phyloP scores from a whole-genome alignment of 78 protist genomes.

The Pigoraptor vietnamica region DNA sequence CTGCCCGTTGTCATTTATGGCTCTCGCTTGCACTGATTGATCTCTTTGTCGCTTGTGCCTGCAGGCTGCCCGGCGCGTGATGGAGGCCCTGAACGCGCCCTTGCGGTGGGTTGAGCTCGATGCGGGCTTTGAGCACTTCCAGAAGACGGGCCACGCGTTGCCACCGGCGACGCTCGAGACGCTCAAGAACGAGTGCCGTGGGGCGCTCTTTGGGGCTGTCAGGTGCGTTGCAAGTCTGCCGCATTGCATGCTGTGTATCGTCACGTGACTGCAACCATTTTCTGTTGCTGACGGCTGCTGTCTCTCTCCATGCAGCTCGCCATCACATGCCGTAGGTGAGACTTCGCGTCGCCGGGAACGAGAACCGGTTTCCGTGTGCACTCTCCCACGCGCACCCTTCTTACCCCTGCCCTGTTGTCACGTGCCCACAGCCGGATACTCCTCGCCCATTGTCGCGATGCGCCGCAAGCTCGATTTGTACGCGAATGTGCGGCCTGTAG shows the following conservation, averaged over 20 bases:
- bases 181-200: slow-evolving; percentile 2
- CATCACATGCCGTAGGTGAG: neutral
- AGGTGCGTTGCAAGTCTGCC: neutral
- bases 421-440: slow-evolving; percentile 28
- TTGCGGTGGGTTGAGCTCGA: slow-evolving; percentile 10
- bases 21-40: too few relatives aligned
- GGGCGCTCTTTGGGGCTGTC: slow-evolving; percentile 42
- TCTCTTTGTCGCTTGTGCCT: too few relatives aligned
- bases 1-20: neutral
- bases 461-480: slow-evolving; percentile 37
- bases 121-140: slow-evolving; percentile 32
- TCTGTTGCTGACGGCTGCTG: too few relatives aligned
- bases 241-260: too few relatives aligned
- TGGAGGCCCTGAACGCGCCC: slow-evolving; percentile 5
- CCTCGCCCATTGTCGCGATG: slow-evolving; percentile 35
- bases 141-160: slow-evolving; percentile 19
- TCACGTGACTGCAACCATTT: too few relatives aligned
- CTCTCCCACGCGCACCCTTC: too few relatives aligned
- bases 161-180: slow-evolving; percentile 18
- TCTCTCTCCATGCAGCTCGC: neutral
- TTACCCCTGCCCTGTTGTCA: neutral
- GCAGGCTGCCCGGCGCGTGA: neutral
- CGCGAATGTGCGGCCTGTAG: slow-evolving; percentile 47
- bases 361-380: too few relatives aligned
- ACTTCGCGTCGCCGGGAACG: too few relatives aligned